Percentiles rank a stretch among this genome's conserved stretches.
phyloP scores from a whole-genome alignment of 2,329 filamentous ascomycete species.

The Erysiphe pulchra region DNA sequence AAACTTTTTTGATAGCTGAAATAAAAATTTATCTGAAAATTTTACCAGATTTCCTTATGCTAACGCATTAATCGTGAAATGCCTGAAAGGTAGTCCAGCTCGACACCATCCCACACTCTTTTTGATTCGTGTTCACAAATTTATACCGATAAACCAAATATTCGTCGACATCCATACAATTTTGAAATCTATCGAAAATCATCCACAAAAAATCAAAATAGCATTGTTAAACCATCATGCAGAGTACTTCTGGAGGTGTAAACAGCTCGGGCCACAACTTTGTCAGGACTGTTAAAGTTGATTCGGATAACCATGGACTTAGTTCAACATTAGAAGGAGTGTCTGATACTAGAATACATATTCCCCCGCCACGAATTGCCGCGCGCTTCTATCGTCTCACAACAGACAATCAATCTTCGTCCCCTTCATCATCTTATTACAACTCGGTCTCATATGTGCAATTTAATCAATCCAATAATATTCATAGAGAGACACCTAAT shows the following conservation, averaged over 20 bases:
- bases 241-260: not conserved
- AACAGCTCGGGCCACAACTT: not conserved
- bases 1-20: too few relatives aligned
- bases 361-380: conserved; percentile 51
- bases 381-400: conserved; percentile 50
- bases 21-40: too few relatives aligned
- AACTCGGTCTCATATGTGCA: conserved; percentile 58
- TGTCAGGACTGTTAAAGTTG: not conserved
- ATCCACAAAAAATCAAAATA: too few relatives aligned
- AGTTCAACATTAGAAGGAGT: conserved; percentile 12
- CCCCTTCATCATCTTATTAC: conserved; percentile 51
- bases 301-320: conserved; percentile 6
- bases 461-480: conserved; percentile 16
- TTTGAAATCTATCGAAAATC: too few relatives aligned
- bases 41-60: too few relatives aligned
- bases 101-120: too few relatives aligned
- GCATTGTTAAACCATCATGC: too few relatives aligned
- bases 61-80: too few relatives aligned
- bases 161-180: too few relatives aligned
- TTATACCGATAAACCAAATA: too few relatives aligned
- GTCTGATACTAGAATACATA: conserved; percentile 17
- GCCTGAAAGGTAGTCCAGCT: too few relatives aligned
- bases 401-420: conserved; percentile 43
- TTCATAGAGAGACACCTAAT: conserved; percentile 36
- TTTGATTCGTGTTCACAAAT: too few relatives aligned